Base-by-base conservation (phyloP, 2,329 filamentous ascomycete genomes). In the Metarhizium robertsii region DNA sequence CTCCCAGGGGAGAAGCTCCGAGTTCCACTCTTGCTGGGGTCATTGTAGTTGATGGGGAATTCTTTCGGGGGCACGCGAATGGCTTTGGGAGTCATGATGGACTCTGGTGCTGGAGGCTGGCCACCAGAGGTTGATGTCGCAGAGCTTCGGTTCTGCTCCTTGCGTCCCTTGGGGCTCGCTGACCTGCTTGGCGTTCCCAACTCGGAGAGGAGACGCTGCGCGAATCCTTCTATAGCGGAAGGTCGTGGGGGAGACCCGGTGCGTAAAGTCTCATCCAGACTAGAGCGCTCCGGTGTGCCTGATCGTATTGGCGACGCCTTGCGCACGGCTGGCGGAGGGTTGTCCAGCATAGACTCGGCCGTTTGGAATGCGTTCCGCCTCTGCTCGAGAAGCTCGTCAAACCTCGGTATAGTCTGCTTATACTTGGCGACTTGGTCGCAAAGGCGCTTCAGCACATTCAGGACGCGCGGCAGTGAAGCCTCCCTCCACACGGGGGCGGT, bases 301-400 rank as follows among this genome's bases (percentile, higher is more conserved):
- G 66, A 65, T n/a, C 63, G 62, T 2, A 61, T 61, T 2, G 67
- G 66, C 2, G 70, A 67, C 13, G 64, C 61, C 49, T 64, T 67
- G 34, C 62, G 61, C 2, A 60, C 58, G 1, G 66, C 63, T 18
- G 47, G 42, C 3, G 58, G 69, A 40, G 63, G 70, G 46, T 70
- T 73, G 52, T 67, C 65, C 46, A 73, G 66, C 32, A 78, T 75
- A 6, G 73, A 65, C 60, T 83, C 79, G 2, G 83, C 81, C 2
- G 80, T 81, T 61, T 82, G 79, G 62, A 86, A 87, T 0, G 80
- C 83, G 58, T 84, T 79, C 5, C 83, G 81, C 13, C 77, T 83
- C 68, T 79, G 84, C 70, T 79, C 85, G 4, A 91, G 73, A 2
- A 91, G 75, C 42, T 87, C 83, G 53, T 90, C 85, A 65, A 91